Evolutionary conservation across 2,329 filamentous ascomycete species (phyloP), one percentile per base, ranked within the genome.

Genomic region (Monosporascus sp.): DNA sequence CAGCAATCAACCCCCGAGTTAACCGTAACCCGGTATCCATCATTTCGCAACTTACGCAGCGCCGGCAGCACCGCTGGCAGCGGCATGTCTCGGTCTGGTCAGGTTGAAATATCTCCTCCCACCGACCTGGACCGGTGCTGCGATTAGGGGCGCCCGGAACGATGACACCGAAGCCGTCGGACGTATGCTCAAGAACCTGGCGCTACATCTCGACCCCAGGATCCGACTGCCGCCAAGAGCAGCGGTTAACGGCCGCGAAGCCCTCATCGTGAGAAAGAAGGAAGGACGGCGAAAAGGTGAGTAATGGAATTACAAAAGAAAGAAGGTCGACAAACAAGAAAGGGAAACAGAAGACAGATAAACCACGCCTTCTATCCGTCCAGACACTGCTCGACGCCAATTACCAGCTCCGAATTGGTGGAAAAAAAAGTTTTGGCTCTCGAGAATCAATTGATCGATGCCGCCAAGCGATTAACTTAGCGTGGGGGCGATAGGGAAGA

Each of bases 51-150:
- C 71, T 58, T 68, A 74, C 72, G 74, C 74, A 57, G 67, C 69
- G 44, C 67, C 63, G 17, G 72, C 74, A 25, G 73, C 65, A 41
- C 60, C 53, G 46, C 48, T 61, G 17, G 53, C 61, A 50, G 67
- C 57, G 24, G 71, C 69, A 52, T 63, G 65, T 60, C 67, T 62
- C 11, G 65, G 65, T 24, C 64, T 57, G 39, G 67, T 73, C 46
- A 69, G 59, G 57, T 70, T 76, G 57, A 76, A 74, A 56, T 70
- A 70, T 58, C 72, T 69, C 39, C 68, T 65, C 17, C 66, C 66
- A 18, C 66, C 64, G 37, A 71, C 56, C 54, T 67, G 65, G 51
- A 65, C 54, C 20, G 64, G 65, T 49, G 69, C 66, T 7, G 63
- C 61, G 49, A 67, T 66, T 57, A 68, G 66, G 58, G 61, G 66